Conservation (phyloP, 257 asterid species). For the Scutellaria baicalensis region DNA sequence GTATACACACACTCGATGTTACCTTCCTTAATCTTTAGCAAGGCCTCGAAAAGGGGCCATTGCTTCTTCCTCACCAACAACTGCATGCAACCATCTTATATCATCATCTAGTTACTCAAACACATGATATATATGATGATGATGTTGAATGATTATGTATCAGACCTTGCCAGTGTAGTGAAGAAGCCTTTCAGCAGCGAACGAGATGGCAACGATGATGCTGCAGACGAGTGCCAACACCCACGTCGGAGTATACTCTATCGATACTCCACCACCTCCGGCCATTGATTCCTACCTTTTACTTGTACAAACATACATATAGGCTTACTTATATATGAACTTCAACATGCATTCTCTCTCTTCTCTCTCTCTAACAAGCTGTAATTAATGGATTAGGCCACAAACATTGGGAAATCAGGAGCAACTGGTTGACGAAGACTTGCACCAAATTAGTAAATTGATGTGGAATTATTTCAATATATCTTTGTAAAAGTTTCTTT, state of each 20-base stretch:
- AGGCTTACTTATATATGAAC: too few relatives aligned
- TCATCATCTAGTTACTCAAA: neutral
- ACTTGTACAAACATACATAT: neutral
- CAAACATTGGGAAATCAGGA: too few relatives aligned
- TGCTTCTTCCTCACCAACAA: constrained; percentile 44
- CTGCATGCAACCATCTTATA: constrained; percentile 14
- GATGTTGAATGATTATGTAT: too few relatives aligned
- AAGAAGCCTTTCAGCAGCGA: constrained; percentile 45
- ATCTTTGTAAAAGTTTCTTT: too few relatives aligned
- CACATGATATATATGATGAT: too few relatives aligned
- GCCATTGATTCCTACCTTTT: constrained; percentile 6
- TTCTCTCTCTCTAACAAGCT: too few relatives aligned
- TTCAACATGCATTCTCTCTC: too few relatives aligned
- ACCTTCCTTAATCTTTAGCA: constrained; percentile 67
- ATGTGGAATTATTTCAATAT: too few relatives aligned
- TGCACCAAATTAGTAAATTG: too few relatives aligned
- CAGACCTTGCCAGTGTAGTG: constrained; percentile 61
- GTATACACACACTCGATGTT: too few relatives aligned
- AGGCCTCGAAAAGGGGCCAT: constrained; percentile 50
- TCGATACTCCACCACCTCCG: constrained; percentile 18
- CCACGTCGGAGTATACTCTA: constrained; percentile 72
- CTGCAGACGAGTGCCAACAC: constrained; percentile 58
- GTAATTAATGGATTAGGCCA: too few relatives aligned
- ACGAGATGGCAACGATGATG: constrained; percentile 52
- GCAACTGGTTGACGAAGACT: too few relatives aligned